Conservation (phyloP, 1,139 yeast genomes). For the Sugiyamaella paludigena region DNA sequence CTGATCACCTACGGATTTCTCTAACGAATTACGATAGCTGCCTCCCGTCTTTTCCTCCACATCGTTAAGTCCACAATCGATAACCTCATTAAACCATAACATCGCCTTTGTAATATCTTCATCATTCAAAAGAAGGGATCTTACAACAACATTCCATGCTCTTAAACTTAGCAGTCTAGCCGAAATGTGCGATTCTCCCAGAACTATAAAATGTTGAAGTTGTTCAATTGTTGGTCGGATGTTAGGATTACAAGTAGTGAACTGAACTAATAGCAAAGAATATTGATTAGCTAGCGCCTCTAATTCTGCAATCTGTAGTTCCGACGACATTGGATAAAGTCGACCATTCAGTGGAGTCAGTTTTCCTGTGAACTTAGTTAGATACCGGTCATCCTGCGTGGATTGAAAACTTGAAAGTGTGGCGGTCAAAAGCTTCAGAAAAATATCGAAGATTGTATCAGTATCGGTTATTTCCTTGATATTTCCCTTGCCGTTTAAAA, state of each 20-base stretch:
- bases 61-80: slow-evolving; percentile 19
- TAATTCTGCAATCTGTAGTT: slow-evolving; percentile 18
- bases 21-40: slow-evolving; percentile 7
- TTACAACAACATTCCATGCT: slow-evolving; percentile 20
- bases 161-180: slow-evolving; percentile 20
- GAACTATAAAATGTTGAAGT: slow-evolving; percentile 17
- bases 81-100: slow-evolving; percentile 21
- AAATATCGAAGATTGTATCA: slow-evolving; percentile 21
- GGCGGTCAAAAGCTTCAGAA: slow-evolving; percentile 19
- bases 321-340: slow-evolving; percentile 17
- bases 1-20: slow-evolving; percentile 11
- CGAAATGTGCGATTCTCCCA: slow-evolving; percentile 24
- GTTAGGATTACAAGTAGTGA: slow-evolving; percentile 14
- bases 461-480: not conserved
- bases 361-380: slow-evolving; percentile 19
- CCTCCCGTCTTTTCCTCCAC: slow-evolving; percentile 8
- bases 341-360: slow-evolving; percentile 22
- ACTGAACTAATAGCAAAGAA: slow-evolving; percentile 21
- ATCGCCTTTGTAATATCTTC: slow-evolving; percentile 12
- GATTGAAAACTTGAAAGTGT: slow-evolving; percentile 12
- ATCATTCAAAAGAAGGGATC: slow-evolving; percentile 14
- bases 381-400: not conserved
- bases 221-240: slow-evolving; percentile 24
- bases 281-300: slow-evolving; percentile 25
- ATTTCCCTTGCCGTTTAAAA: not conserved